These are phyloP conservation scores for Fusarium lateritium DNA, from an alignment of 2,329 filamentous ascomycete genomes.

Conservation along the genomic window DNA sequence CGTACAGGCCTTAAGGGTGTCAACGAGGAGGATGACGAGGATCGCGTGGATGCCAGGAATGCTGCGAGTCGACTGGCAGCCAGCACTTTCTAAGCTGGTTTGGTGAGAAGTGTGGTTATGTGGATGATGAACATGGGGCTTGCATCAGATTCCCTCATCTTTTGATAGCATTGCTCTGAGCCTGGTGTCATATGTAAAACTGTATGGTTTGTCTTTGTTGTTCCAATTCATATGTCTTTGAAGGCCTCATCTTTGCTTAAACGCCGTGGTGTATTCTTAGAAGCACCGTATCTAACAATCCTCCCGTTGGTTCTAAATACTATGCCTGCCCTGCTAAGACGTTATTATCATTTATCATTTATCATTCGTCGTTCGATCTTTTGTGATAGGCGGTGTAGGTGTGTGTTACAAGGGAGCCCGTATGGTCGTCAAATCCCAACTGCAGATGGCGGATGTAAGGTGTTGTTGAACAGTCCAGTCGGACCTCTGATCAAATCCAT, in stretches of 20 bases:
- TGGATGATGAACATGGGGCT: constrained; percentile 34
- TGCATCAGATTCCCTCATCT: constrained; percentile 41
- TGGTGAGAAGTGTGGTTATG: constrained; percentile 22
- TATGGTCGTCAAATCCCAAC: constrained; percentile 6
- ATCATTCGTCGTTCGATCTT: constrained; percentile 34
- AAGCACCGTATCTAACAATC: constrained; percentile 15
- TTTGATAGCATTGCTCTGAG: constrained; percentile 47
- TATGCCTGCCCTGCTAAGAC: constrained; percentile 15
- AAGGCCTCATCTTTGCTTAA: constrained; percentile 12
- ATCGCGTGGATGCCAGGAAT: constrained; percentile 94
- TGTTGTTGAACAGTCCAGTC: constrained; percentile 9
- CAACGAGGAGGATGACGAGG: constrained; percentile 88
- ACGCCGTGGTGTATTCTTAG: constrained; percentile 36
- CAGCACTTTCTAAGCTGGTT: constrained; percentile 82
- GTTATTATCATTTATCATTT: constrained; percentile 25
- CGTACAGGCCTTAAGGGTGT: constrained; percentile 69
- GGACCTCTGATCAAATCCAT: neutral
- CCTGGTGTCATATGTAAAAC: constrained; percentile 45
- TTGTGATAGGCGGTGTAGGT: constrained; percentile 34
- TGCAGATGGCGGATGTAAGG: constrained; percentile 14
- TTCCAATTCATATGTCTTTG: constrained; percentile 15
- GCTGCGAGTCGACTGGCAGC: constrained; percentile 93
- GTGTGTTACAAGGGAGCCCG: constrained; percentile 1
- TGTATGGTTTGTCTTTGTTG: constrained; percentile 29
- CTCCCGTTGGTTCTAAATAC: constrained; percentile 13